Percentiles rank a stretch among this genome's conserved stretches.
Evolutionary conservation across 768 basidiomycete species (phyloP).

Genomic region (Xerocomellus dryophilus): DNA sequence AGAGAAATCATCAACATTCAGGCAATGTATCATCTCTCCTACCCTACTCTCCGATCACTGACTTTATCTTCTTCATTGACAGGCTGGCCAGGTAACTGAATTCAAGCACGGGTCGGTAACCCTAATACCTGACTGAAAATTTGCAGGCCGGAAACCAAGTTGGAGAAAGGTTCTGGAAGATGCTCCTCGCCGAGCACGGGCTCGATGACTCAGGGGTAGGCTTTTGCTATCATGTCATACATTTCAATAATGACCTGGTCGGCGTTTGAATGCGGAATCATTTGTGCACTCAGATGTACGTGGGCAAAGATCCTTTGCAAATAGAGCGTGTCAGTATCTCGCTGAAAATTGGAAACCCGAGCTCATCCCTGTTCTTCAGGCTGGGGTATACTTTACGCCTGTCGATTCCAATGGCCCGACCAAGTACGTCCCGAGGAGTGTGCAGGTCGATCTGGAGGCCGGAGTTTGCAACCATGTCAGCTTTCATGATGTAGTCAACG

Average conservation of each 20-base stretch:
- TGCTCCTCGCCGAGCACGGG: conserved; percentile 84
- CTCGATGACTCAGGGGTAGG: conserved; percentile 66
- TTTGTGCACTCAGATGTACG: conserved; percentile 49
- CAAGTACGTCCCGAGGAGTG: conserved; percentile 87
- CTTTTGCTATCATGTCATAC: conserved; percentile 4
- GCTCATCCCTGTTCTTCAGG: conserved; percentile 38
- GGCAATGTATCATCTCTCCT: conserved; percentile 34
- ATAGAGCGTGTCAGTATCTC: conserved; percentile 59
- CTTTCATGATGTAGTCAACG: conserved; percentile 1
- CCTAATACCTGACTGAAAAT: conserved; percentile 21
- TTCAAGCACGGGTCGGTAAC: not conserved
- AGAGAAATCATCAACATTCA: conserved; percentile 85
- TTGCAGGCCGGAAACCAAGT: conserved; percentile 69
- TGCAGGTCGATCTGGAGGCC: conserved; percentile 87
- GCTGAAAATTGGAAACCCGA: not conserved
- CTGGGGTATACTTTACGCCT: conserved; percentile 80
- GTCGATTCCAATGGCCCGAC: conserved; percentile 47
- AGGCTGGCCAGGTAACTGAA: conserved; percentile 67
- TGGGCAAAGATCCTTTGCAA: conserved; percentile 71
- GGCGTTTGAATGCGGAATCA: conserved; percentile 8
- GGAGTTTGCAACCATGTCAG: conserved; percentile 79
- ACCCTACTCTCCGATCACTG: conserved; percentile 1
- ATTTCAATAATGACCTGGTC: conserved; percentile 15
- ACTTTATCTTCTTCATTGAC: conserved; percentile 5
- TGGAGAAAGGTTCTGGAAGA: conserved; percentile 86